Conservation (phyloP, 2,329 filamentous ascomycete species). For the Hymenotorrendiella dingleyae region DNA sequence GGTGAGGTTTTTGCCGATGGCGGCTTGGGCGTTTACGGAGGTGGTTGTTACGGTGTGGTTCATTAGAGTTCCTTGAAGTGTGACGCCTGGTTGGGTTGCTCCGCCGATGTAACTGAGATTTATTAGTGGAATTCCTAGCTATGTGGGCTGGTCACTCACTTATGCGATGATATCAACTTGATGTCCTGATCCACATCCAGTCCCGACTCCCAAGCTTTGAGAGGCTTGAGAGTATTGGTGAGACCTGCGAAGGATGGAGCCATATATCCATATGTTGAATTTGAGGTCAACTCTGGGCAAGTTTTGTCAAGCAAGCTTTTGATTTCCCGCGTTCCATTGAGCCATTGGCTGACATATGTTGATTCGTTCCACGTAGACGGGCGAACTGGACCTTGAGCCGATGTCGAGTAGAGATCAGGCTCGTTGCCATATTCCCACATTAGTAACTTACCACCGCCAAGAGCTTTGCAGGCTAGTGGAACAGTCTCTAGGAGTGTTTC, state of each 20-base stretch:
- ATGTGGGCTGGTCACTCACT: conserved; percentile 37
- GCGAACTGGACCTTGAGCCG: conserved; percentile 45
- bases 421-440: conserved; percentile 62
- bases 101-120: conserved; percentile 53
- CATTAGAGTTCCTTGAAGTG: conserved; percentile 55
- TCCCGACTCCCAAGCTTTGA: conserved; percentile 47
- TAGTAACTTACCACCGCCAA: conserved; percentile 44
- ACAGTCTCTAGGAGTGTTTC: conserved; percentile 48
- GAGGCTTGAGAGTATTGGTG: conserved; percentile 43
- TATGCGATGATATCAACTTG: conserved; percentile 51
- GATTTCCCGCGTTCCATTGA: conserved; percentile 47
- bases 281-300: conserved; percentile 44
- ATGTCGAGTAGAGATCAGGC: conserved; percentile 52
- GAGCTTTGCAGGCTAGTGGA: conserved; percentile 49
- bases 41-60: conserved; percentile 51
- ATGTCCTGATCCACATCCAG: conserved; percentile 44
- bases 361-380: conserved; percentile 47
- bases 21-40: conserved; percentile 39
- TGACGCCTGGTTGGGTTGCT: conserved; percentile 53
- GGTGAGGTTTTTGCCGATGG: conserved; percentile 29
- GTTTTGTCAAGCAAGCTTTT: conserved; percentile 37
- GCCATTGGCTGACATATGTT: conserved; percentile 52
- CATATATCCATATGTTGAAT: conserved; percentile 43
- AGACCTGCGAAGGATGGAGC: conserved; percentile 54
- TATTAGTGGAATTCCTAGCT: conserved; percentile 3